Conservation (phyloP, 345 rosid species). For the Durio zibethinus region DNA sequence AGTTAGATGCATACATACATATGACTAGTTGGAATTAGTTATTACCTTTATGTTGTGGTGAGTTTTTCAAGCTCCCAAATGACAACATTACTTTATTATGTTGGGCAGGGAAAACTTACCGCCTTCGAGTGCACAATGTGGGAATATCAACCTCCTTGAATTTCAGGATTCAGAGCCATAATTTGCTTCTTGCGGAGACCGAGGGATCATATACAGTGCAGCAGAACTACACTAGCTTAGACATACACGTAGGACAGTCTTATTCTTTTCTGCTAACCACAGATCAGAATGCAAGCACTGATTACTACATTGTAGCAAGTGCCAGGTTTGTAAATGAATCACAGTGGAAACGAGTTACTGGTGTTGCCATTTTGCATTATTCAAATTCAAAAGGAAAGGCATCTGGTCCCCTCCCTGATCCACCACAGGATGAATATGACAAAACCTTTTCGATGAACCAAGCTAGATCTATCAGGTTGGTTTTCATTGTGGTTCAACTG, state of each 20-base stretch:
- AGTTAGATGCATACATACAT: not conserved
- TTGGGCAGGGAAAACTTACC: constrained; percentile 78
- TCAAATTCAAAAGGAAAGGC: constrained; percentile 96
- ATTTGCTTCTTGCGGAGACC: constrained; percentile 79
- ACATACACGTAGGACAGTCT: constrained; percentile 96
- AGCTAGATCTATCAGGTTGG: constrained; percentile 96
- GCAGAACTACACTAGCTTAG: constrained; percentile 95
- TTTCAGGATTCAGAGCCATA: constrained; percentile 94
- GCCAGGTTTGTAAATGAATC: constrained; percentile 93
- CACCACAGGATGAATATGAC: constrained; percentile 80
- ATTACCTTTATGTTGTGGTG: not conserved
- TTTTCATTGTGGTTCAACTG: constrained; percentile 8
- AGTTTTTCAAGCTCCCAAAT: not conserved
- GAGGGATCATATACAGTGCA: constrained; percentile 99
- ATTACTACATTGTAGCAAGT: constrained; percentile 98
- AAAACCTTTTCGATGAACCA: constrained; percentile 98
- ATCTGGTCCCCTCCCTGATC: constrained; percentile 74
- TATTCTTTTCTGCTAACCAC: constrained; percentile 85
- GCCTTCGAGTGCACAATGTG: constrained; percentile 87
- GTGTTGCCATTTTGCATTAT: constrained; percentile 87
- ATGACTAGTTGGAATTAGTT: not conserved
- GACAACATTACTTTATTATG: not conserved
- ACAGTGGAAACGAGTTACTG: constrained; percentile 86
- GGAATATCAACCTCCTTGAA: constrained; percentile 89
- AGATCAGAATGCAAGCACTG: constrained; percentile 96